Evolutionary conservation across 805 yeast genomes (phyloP), one percentile per base, ranked within the genome.

Genomic region (Hanseniaspora occidentalis): DNA sequence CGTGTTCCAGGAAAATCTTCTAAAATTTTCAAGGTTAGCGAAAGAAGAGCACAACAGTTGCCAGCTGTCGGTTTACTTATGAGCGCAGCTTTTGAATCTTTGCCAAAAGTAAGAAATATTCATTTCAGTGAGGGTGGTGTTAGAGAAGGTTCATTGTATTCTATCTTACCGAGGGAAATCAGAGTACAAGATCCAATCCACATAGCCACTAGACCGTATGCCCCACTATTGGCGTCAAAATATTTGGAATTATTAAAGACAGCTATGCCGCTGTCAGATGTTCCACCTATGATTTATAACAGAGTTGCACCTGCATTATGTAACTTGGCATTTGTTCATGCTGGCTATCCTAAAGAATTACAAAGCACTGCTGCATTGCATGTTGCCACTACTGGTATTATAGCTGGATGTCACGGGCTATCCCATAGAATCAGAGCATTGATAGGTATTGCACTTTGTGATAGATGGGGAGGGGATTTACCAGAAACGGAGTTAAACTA

Each of bases 391-490:
- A 71, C 84, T 0, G 92, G 92, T 17, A 71, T 79, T 16, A 72
- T 81, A 39, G 78, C 88, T 0, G 85, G 86, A 0, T 70, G 80
- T 3, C 84, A 79, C 54, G 92, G 89, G 6, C 57, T 81, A 36
- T 73, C 84, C 1, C 89, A 82, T 54, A 69, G 77, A 47, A 75
- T 75, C 2, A 63, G 88, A 41, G 85, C 84, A 0, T 58, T 82
- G 37, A 69, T 80, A 10, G 89, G 89, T 0, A 69, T 81, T 23
- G 83, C 85, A 2, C 61, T 81, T 20, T 77, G 85, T 60, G 84
- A 79, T 49, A 65, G 92, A 47, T 82, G 89, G 89, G 89, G 89
- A 26, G 84, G 82, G 3, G 85, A 79, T 46, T 62, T 80, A 11
- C 81, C 84, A 13, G 74, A 71, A 31, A 58, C 62, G 36, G 78